phyloP scores from a whole-genome alignment of 805 yeast genomes.

The Spathaspora sp. region DNA sequence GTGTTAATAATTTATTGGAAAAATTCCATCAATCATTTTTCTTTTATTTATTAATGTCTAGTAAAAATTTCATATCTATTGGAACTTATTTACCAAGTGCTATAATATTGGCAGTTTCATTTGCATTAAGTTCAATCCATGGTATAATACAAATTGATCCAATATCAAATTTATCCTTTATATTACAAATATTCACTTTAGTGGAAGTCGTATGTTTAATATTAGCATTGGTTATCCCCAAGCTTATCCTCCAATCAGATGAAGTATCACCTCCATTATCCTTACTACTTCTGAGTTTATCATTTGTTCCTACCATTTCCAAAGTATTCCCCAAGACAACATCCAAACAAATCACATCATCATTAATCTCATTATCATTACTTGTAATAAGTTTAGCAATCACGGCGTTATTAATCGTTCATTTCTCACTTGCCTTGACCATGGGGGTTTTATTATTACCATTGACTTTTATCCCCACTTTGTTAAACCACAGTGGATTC shows the following conservation, averaged over 20 bases:
- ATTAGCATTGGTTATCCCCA: slow-evolving; percentile 24
- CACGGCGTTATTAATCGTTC: slow-evolving; percentile 72
- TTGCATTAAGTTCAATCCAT: slow-evolving; percentile 64
- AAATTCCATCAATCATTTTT: slow-evolving; percentile 97
- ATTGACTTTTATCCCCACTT: slow-evolving; percentile 54
- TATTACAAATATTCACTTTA: slow-evolving; percentile 24
- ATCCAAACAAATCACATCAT: slow-evolving; percentile 19
- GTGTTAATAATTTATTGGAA: slow-evolving; percentile 87
- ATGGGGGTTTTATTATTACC: slow-evolving; percentile 77
- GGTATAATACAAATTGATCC: slow-evolving; percentile 43
- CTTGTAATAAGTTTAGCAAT: slow-evolving; percentile 60
- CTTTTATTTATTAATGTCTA: slow-evolving; percentile 79
- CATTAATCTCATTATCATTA: slow-evolving; percentile 46
- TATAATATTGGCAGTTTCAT: slow-evolving; percentile 63
- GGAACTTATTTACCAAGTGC: slow-evolving; percentile 92
- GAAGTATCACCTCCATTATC: slow-evolving; percentile 13
- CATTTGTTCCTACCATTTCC: slow-evolving; percentile 9
- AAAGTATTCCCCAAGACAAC: slow-evolving; percentile 10
- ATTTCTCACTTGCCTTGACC: slow-evolving; percentile 75
- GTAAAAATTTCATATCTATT: slow-evolving; percentile 80
- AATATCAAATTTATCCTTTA: slow-evolving; percentile 22
- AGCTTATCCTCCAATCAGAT: slow-evolving; percentile 8
- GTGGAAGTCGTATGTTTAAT: slow-evolving; percentile 22
- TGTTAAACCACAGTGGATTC: neutral
- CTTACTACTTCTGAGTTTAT: slow-evolving; percentile 6